phyloP scores from a whole-genome alignment of 2,329 filamentous ascomycete genomes.

The Phyllosticta citriasiana region DNA sequence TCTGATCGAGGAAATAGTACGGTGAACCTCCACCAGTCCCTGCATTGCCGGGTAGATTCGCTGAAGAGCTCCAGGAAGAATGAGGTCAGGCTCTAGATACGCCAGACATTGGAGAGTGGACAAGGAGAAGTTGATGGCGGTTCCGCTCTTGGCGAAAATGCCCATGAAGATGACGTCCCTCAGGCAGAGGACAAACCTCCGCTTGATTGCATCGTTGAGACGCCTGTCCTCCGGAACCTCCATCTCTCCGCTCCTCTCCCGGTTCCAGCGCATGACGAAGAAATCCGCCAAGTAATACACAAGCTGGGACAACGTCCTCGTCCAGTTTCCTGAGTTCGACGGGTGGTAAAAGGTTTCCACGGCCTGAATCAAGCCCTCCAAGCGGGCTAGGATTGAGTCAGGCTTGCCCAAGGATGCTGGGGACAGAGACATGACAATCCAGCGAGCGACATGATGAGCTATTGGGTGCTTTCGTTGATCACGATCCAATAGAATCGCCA shows the following conservation, averaged over 20 bases:
- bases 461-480: constrained; percentile 90
- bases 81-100: constrained; percentile 81
- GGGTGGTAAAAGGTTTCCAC: constrained; percentile 98
- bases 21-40: constrained; percentile 91
- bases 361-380: constrained; percentile 87
- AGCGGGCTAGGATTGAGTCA: constrained; percentile 69
- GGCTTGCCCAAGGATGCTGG: constrained; percentile 68
- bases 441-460: constrained; percentile 82
- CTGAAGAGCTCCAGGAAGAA: constrained; percentile 86
- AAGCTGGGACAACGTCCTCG: constrained; percentile 77
- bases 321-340: constrained; percentile 90
- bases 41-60: constrained; percentile 96
- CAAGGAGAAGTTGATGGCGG: constrained; percentile 84
- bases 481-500: constrained; percentile 79
- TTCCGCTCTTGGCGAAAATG: constrained; percentile 89
- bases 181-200: constrained; percentile 78
- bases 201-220: constrained; percentile 72
- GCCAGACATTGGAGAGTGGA: constrained; percentile 82
- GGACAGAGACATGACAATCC: constrained; percentile 88
- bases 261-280: constrained; percentile 96
- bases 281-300: constrained; percentile 90
- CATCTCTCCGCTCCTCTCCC: constrained; percentile 86
- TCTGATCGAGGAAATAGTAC: constrained; percentile 86
- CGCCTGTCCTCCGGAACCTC: constrained; percentile 70
- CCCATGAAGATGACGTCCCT: constrained; percentile 97